Percentiles rank a stretch among this genome's conserved stretches.
These are phyloP conservation scores for Sporothrix inflata DNA, from an alignment of 2,329 filamentous ascomycete species.

Conservation along the genomic window DNA sequence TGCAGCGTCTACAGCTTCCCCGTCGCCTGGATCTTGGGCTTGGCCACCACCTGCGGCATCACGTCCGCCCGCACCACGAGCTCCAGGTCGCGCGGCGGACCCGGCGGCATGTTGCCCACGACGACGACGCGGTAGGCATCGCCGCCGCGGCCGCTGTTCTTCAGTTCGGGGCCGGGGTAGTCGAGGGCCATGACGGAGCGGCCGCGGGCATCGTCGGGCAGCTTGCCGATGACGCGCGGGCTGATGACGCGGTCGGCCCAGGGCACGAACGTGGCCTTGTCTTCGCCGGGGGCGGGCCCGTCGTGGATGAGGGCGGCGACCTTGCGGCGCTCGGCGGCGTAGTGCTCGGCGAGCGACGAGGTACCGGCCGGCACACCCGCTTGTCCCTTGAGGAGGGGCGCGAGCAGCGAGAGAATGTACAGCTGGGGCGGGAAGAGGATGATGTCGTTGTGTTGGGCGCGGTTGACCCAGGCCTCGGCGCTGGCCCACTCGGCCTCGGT, in stretches of 20 bases:
- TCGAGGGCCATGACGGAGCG: slow-evolving; percentile 60
- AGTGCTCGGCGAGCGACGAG: slow-evolving; percentile 36
- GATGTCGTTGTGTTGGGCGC: slow-evolving; percentile 66
- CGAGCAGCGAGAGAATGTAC: slow-evolving; percentile 67
- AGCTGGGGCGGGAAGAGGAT: slow-evolving; percentile 91
- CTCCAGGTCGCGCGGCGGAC: slow-evolving; percentile 58
- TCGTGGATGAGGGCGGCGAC: slow-evolving; percentile 60
- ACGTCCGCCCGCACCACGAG: slow-evolving; percentile 53
- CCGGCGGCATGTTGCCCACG: slow-evolving; percentile 52
- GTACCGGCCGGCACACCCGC: not conserved
- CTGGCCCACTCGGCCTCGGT: slow-evolving; percentile 68
- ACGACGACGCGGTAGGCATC: slow-evolving; percentile 64
- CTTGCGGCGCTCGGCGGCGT: slow-evolving; percentile 52
- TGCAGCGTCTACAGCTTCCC: slow-evolving; percentile 5
- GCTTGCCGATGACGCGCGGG: slow-evolving; percentile 51
- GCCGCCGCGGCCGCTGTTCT: slow-evolving; percentile 52
- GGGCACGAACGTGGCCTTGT: slow-evolving; percentile 39
- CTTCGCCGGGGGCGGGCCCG: slow-evolving; percentile 41
- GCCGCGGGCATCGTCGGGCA: slow-evolving; percentile 48
- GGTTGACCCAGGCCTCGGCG: slow-evolving; percentile 68
- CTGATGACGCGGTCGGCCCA: slow-evolving; percentile 67
- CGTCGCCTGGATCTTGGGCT: slow-evolving; percentile 7
- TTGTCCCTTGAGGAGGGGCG: slow-evolving; percentile 51
- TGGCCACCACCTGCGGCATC: slow-evolving; percentile 18
- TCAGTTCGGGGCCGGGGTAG: slow-evolving; percentile 60